Percentiles rank a stretch among this genome's conserved stretches.
Conservation (phyloP, 1,284 basidiomycete species). For the Heterobasidion irregulare region DNA sequence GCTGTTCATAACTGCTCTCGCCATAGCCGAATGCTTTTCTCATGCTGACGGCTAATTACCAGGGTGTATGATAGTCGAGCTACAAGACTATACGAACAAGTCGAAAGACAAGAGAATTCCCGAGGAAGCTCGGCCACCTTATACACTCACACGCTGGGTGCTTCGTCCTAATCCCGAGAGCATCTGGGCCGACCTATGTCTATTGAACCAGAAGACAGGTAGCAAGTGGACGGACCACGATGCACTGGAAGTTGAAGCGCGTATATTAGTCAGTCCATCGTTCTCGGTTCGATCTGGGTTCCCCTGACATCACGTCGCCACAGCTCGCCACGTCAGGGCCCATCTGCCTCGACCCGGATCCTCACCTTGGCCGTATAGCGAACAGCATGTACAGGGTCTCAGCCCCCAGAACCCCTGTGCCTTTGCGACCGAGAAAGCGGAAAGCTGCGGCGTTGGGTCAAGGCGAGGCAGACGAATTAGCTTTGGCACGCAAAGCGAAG, state of each 20-base stretch:
- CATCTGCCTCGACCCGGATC: constrained; percentile 69
- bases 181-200: constrained; percentile 67
- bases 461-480: constrained; percentile 59
- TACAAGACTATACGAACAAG: constrained; percentile 55
- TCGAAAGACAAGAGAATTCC: constrained; percentile 29
- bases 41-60: not conserved
- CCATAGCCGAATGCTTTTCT: not conserved
- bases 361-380: constrained; percentile 61
- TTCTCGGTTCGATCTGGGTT: constrained; percentile 2
- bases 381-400: constrained; percentile 65
- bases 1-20: too few species aligned
- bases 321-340: constrained; percentile 67
- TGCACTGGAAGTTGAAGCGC: constrained; percentile 62
- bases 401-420: constrained; percentile 56
- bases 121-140: constrained; percentile 20
- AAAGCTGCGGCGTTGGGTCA: constrained; percentile 58
- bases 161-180: constrained; percentile 69
- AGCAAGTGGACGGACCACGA: constrained; percentile 59
- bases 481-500: constrained; percentile 60
- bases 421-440: constrained; percentile 47
- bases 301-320: constrained; percentile 3
- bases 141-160: constrained; percentile 58
- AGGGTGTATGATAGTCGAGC: constrained; percentile 78
- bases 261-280: constrained; percentile 47
- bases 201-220: constrained; percentile 49